Evolutionary conservation across 2,329 filamentous ascomycete genomes (phyloP).

Genomic region (Xylaria sp.): DNA sequence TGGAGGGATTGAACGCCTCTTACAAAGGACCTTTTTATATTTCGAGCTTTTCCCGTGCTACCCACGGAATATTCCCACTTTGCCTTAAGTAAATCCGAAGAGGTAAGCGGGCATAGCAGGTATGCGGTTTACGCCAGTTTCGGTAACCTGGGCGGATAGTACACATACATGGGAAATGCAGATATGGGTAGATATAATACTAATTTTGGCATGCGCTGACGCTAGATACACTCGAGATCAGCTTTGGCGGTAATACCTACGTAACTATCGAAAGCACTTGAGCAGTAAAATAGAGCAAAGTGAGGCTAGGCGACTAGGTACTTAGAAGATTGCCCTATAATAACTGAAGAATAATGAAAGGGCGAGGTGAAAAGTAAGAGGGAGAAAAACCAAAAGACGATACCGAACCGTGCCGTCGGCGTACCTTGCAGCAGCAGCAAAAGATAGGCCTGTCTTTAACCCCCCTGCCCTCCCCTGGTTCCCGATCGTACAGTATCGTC

Average conservation of each 20-base stretch:
- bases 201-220: background rate
- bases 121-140: constrained; percentile 26
- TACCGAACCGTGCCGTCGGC: constrained; percentile 18
- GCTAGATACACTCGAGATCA: background rate
- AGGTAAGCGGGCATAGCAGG: background rate
- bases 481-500: constrained; percentile 4
- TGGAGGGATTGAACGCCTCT: background rate
- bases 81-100: background rate
- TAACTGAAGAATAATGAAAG: background rate
- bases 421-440: constrained; percentile 31
- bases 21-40: background rate
- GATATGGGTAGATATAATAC: background rate
- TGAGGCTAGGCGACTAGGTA: background rate
- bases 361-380: background rate
- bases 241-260: background rate
- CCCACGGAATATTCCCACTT: background rate
- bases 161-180: background rate
- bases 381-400: background rate
- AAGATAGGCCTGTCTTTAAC: constrained; percentile 2
- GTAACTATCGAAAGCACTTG: background rate
- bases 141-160: constrained; percentile 8
- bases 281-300: background rate
- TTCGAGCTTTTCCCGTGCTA: constrained; percentile 11
- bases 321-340: constrained; percentile 7
- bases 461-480: background rate